Evolutionary conservation across 208 protist species (phyloP).

Genomic region (Trypanosoma congolense): DNA sequence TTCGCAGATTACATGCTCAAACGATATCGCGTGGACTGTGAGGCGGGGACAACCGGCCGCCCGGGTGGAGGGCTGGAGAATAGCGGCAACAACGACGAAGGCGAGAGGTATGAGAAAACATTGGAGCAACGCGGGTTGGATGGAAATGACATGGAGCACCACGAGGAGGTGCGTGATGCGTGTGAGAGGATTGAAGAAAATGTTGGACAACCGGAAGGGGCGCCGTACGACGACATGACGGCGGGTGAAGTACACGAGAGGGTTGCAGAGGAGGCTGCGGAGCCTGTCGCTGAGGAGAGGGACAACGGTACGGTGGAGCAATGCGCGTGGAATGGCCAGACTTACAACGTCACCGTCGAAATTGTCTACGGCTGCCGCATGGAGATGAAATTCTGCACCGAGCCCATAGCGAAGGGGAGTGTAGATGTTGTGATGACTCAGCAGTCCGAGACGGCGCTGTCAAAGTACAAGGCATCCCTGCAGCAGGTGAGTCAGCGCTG

Average conservation of each 20-base stretch:
- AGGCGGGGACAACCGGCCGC: no score
- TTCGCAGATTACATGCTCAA: constrained; percentile 70
- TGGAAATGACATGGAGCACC: not conserved
- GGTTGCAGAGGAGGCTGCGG: no score
- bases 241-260: no score
- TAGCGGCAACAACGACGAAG: constrained; percentile 30
- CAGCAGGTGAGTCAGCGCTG: constrained; percentile 32
- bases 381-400: constrained; percentile 70
- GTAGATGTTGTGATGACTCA: constrained; percentile 43
- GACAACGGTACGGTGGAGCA: not conserved
- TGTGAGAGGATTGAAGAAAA: no score
- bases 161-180: not conserved
- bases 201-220: no score
- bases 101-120: not conserved
- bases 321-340: no score
- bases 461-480: constrained; percentile 59
- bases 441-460: constrained; percentile 37
- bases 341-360: constrained; percentile 46
- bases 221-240: no score
- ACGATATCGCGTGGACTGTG: no score
- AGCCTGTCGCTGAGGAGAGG: not conserved
- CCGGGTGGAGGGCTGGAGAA: no score
- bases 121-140: not conserved
- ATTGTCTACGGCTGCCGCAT: constrained; percentile 77
- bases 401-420: constrained; percentile 57